Conservation (phyloP, 1,284 basidiomycete species). For the Apiotrichum veenhuisii region DNA sequence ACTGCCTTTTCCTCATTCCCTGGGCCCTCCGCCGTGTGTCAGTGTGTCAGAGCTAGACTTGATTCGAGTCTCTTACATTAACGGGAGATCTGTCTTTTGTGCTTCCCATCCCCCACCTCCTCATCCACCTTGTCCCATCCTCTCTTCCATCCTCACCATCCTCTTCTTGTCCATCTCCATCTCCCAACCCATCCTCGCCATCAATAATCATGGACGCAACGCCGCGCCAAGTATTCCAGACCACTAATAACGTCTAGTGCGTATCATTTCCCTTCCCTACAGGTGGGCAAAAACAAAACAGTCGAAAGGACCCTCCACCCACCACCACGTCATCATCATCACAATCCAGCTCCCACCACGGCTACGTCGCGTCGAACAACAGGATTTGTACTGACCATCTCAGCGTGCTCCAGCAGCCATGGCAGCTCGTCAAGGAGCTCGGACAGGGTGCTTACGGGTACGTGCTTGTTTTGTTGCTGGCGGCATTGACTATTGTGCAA, state of each 20-base stretch:
- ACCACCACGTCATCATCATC: background rate
- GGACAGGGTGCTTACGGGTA: conserved; percentile 87
- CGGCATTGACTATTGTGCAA: background rate
- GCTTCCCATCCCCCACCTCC: background rate
- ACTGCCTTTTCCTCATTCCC: too few relatives aligned
- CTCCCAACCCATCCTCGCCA: background rate
- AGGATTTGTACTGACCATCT: background rate
- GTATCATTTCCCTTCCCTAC: conserved; percentile 4
- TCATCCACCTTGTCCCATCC: background rate
- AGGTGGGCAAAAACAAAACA: background rate
- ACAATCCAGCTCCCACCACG: background rate
- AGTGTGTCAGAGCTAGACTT: too few relatives aligned
- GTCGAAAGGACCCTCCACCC: background rate
- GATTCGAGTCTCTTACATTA: too few relatives aligned
- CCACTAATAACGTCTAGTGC: conserved; percentile 48
- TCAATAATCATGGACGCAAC: conserved; percentile 44
- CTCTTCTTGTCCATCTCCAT: background rate
- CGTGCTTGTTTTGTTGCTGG: conserved; percentile 5
- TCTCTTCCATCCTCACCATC: background rate
- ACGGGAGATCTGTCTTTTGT: too few relatives aligned
- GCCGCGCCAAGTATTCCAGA: conserved; percentile 47
- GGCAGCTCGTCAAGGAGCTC: conserved; percentile 90
- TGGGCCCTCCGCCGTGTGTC: too few relatives aligned
- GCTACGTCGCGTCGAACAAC: background rate
- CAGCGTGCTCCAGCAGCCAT: conserved; percentile 79